phyloP scores from a whole-genome alignment of 2,329 filamentous ascomycete genomes.

The Leptographium procerum region DNA sequence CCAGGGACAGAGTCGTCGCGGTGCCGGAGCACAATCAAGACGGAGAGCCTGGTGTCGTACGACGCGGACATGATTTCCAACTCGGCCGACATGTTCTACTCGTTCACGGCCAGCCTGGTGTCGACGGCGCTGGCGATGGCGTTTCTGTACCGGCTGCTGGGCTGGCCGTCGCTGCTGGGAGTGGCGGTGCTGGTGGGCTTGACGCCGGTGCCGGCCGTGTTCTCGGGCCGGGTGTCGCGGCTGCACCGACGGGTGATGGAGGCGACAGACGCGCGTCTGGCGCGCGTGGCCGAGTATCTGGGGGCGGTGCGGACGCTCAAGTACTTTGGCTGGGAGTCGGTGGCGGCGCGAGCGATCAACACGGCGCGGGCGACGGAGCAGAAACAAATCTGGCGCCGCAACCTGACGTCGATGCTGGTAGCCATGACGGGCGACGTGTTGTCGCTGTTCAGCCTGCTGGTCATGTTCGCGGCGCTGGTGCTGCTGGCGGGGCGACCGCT shows the following conservation, averaged over 20 bases:
- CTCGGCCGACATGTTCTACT: conserved; percentile 20
- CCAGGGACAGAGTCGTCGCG: not conserved
- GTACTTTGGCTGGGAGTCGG: conserved; percentile 88
- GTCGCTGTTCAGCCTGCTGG: conserved; percentile 10
- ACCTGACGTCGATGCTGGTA: conserved; percentile 14
- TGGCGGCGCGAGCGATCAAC: conserved; percentile 44
- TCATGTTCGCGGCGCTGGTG: conserved; percentile 6
- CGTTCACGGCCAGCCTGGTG: conserved; percentile 18
- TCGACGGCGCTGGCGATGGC: conserved; percentile 17
- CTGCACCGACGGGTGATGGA: conserved; percentile 21
- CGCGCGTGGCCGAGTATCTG: conserved; percentile 82
- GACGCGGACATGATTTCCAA: conserved; percentile 23
- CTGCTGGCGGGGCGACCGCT: conserved; percentile 4
- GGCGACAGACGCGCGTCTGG: conserved; percentile 73
- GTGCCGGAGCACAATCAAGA: not conserved
- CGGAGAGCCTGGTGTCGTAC: conserved; percentile 20
- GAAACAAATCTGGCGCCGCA: conserved; percentile 19
- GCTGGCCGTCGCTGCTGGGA: conserved; percentile 22
- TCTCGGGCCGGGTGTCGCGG: conserved; percentile 17
- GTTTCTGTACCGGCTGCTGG: conserved; percentile 22
- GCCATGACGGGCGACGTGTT: conserved; percentile 13
- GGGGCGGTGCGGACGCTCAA: conserved; percentile 96
- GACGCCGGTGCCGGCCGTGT: conserved; percentile 18
- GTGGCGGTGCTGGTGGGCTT: conserved; percentile 18
- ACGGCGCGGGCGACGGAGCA: conserved; percentile 9